Base-by-base conservation (phyloP, 306 rosid genomes). In the Dryas alaskensis region DNA sequence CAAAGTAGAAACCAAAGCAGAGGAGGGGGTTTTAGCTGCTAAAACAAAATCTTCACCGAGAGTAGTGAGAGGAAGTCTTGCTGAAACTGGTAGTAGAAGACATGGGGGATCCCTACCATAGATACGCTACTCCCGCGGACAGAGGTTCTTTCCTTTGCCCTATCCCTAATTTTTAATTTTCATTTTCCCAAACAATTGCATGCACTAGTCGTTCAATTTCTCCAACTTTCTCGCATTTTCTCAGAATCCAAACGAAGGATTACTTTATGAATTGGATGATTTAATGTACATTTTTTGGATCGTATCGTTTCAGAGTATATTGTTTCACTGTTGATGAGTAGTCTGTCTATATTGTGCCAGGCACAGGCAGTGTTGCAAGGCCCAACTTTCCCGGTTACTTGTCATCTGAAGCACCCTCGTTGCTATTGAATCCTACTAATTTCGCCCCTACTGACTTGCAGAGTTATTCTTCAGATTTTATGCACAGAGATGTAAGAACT, bases 51-150 rank as follows among this genome's bases (percentile, higher is more conserved):
- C 55, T 22, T 46, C 19, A 13, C 47, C 48, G 67, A 57, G 65
- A 22, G 4, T 31, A 59, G 14, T 48, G 11, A 48, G 31, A 13
- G 72, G 19, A 27, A n/a, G 31, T 37, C 6, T 4, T 31, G 10
- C 60, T 4, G 46, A 50, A 50, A 14, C 47, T 9, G 61, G 61
- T 13, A 61, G 49, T 3, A 10, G 31, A 76, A 61, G 79, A 54
- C 43, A 91, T 84, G 97, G 87, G 77, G 61, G 94, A 89, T 69
- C 87, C 94, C 65, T 76, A 82, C 62, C 70, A 69, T 67, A 70
- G 86, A 51, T 82, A 87, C 79, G 42, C 16, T 64, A n/a, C 86
- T 75, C 11, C 84, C 4, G 40, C 77, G 6, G 81, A 87, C 42
- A 57, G 73, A 84, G 93, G 92, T 91, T 75, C 40, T 53, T 71